A percentile compares a stretch with the other conserved stretches of the same genome.
These are phyloP conservation scores for Colletotrichum gigasporum DNA, from an alignment of 2,329 filamentous ascomycete genomes.

Conservation along the genomic window DNA sequence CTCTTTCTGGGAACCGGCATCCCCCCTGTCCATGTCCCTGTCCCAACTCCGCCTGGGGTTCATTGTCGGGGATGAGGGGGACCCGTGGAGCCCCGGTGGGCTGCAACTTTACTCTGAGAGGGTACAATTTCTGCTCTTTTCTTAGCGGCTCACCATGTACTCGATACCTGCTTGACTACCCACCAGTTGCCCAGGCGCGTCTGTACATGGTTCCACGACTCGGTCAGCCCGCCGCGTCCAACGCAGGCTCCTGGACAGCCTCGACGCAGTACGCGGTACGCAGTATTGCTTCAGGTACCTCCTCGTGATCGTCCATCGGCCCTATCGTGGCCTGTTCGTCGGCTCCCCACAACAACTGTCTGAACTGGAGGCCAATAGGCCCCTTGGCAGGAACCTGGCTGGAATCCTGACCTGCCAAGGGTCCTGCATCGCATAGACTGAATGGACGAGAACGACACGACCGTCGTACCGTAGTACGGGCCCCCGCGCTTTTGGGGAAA, in stretches of 20 bases:
- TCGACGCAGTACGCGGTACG: background rate
- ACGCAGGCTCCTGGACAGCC: too few relatives aligned
- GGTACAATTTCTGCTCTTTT: background rate
- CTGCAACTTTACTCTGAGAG: background rate
- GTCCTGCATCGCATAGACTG: background rate
- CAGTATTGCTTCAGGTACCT: background rate
- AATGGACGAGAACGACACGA: background rate
- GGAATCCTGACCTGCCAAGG: background rate
- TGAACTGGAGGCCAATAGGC: constrained; percentile 7
- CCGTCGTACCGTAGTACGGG: background rate
- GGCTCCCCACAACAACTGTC: constrained; percentile 21
- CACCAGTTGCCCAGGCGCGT: background rate
- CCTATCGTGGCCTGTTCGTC: constrained; percentile 5
- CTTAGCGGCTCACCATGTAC: background rate
- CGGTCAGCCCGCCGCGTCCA: background rate
- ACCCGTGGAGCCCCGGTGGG: background rate
- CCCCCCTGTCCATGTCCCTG: background rate
- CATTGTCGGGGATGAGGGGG: constrained; percentile 7
- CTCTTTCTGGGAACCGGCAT: background rate
- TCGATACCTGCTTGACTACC: background rate
- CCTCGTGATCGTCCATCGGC: constrained; percentile 25
- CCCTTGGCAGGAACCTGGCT: background rate
- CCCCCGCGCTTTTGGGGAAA: background rate
- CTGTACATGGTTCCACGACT: background rate
- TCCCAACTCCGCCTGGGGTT: background rate